A percentile compares a stretch with the other conserved stretches of the same genome.
Evolutionary conservation across 1,139 yeast genomes (phyloP).

Genomic region (Trichomonascaceae sp.): DNA sequence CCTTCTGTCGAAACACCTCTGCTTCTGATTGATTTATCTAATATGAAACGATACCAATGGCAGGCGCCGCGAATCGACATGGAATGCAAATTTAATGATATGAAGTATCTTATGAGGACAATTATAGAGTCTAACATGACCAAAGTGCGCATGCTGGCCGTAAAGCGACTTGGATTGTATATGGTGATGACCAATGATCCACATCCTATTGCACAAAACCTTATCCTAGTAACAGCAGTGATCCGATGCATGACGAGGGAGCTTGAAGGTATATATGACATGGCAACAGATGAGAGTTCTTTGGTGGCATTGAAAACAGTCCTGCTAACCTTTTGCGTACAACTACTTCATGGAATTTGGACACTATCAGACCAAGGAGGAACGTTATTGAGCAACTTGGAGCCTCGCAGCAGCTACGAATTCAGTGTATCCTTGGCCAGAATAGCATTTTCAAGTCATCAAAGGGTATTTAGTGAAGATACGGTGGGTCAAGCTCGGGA

Average conservation of each 20-base stretch:
- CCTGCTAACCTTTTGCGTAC: constrained; percentile 19
- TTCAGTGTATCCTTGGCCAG: constrained; percentile 48
- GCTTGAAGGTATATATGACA: constrained; percentile 17
- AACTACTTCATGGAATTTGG: constrained; percentile 23
- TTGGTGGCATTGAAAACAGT: constrained; percentile 3
- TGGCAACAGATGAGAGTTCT: constrained; percentile 1
- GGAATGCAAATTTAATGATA: neutral
- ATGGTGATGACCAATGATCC: constrained; percentile 1
- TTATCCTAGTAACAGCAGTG: constrained; percentile 1
- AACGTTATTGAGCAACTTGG: constrained; percentile 12
- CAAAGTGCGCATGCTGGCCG: neutral
- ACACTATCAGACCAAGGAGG: constrained; percentile 9
- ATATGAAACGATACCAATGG: neutral
- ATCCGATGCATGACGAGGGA: constrained; percentile 14
- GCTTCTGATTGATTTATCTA: neutral
- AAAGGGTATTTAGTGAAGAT: constrained; percentile 44
- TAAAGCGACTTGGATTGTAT: constrained; percentile 1
- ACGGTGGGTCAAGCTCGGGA: constrained; percentile 67
- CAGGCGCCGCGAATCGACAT: neutral
- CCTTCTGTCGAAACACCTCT: neutral
- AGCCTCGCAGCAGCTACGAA: constrained; percentile 34
- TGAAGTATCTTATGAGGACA: neutral
- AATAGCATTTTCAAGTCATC: constrained; percentile 40
- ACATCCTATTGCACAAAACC: constrained; percentile 1
- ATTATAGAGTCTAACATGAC: neutral